Evolutionary conservation across 805 yeast species (phyloP), one percentile per base, ranked within the genome.

Genomic region (Wickerhamomyces silvicola): DNA sequence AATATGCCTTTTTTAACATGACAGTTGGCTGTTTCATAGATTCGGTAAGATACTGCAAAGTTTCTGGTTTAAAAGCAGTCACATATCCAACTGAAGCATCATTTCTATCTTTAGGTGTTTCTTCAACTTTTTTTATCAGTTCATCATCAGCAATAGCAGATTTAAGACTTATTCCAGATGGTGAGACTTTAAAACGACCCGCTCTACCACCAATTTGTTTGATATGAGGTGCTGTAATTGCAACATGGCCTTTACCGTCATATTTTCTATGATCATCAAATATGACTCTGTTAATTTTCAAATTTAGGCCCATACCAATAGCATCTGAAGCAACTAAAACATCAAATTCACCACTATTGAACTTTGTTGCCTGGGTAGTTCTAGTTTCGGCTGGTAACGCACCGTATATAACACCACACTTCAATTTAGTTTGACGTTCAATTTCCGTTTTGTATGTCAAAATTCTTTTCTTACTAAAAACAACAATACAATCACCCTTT

Each of bases 201-300:
- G 98, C 98, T 41, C 98, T 67, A 1, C 98, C 98, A 4, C 92
- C 97, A 39, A 92, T 90, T 54, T 92, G 98, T 54, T 87, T 88
- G 18, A 81, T 70, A 35, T 78, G 77, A 0, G 95, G 81, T 4
- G 70, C 58, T 0, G 81, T 63, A 19, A 92, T 54, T 1, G 52
- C 52, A 7, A 56, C 57, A 37, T 64, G 58, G 11, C 54, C 57
- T 10, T 47, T 51, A 6, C 97, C 97, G 50, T 86, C 74, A 45
- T 71, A 88, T 56, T 92, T 92, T 30, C 54, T 53, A 18, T 72
- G 61, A 1, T 79, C 68, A 12, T 81, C 73, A 51, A 92, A 88
- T 1, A 92, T 70, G 5, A 92, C 72, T 38, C 97, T 63, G 37
- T 78, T 75, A 42, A 92, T 88, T 17, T 83, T 79, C 48, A 92